Evolutionary conservation across 208 protist genomes (phyloP), one percentile per base, ranked within the genome.

Genomic region (Acanthamoeba divionensis): DNA sequence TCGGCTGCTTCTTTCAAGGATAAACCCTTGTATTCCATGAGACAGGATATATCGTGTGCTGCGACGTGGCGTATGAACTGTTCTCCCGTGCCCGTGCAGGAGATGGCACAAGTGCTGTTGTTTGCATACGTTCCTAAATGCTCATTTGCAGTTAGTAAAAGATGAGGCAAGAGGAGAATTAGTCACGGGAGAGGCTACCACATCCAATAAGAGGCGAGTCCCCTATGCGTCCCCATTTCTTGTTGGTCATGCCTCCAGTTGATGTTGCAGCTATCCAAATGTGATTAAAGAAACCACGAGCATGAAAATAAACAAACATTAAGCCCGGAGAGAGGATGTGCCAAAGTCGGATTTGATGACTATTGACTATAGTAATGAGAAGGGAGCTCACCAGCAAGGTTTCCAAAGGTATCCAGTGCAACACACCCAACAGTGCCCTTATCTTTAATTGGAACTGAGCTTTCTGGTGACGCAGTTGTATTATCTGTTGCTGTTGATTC

Each of bases 171-270:
- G 15, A 13, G 15, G 52, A 57, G 15, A 13, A 57, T 13, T 13
- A 18, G 52, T 13, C 52, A 18, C 15, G 15, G 52, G 52, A 13
- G 52, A 57, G 13, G 15, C 15, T 57, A 47, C 92, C 93, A 10
- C 90, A 80, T 1, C 93, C 93, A 60, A 95, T 92, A 36, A 95
- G 86, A 18, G 93, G 93, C 24, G 71, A 91, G 90, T 95, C 93
- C 45, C 93, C 93, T 12, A 95, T 57, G 52, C 93, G 90, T 12
- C 93, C 91, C 31, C 18, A 21, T 63, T 65, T 79, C 82, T 95
- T 95, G 86, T 94, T 94, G n/a, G 93, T 94, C 91, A 91, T 94
- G 33, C 93, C 93, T 52, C 93, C 93, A 12, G 93, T 95, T n/a
- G 87, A 92, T 5, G 92, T 94, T 4, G 93, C 93, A 38, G 90